Percentiles rank a stretch among this genome's conserved stretches.
Conservation (phyloP, 208 protist genomes). For the Crithidia fasciculata region DNA sequence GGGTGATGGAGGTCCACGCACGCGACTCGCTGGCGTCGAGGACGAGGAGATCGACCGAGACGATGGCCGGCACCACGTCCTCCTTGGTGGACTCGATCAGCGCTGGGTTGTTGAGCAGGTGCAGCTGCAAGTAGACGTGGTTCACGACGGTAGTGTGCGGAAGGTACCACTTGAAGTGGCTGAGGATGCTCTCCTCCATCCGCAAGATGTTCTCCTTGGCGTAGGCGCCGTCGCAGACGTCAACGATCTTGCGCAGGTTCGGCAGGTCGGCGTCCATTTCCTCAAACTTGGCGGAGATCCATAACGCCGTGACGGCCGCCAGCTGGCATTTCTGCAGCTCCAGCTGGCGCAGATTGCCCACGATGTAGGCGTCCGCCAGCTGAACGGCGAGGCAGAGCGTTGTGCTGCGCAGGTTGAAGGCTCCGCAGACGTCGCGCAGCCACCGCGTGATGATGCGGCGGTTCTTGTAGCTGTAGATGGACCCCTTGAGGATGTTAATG, state of each 20-base stretch:
- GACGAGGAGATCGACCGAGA: constrained; percentile 49
- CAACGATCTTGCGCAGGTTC: constrained; percentile 65
- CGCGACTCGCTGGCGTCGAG: constrained; percentile 38
- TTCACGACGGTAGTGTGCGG: constrained; percentile 86
- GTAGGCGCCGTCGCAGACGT: constrained; percentile 83
- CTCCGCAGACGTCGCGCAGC: constrained; percentile 81
- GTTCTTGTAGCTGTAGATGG: constrained; percentile 87
- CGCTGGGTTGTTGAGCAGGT: constrained; percentile 62
- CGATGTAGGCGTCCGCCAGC: constrained; percentile 75
- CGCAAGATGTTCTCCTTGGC: constrained; percentile 54
- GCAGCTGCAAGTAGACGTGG: constrained; percentile 81
- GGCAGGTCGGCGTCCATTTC: constrained; percentile 78
- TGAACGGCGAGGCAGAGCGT: constrained; percentile 88
- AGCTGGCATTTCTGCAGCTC: constrained; percentile 78
- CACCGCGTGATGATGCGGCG: constrained; percentile 81
- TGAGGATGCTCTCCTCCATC: constrained; percentile 82
- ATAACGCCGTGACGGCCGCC: constrained; percentile 74
- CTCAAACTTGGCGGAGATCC: constrained; percentile 89
- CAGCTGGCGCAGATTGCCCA: constrained; percentile 60
- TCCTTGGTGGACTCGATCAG: constrained; percentile 38
- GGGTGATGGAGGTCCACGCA: constrained; percentile 39
- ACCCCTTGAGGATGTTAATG: constrained; percentile 75
- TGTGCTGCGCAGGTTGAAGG: constrained; percentile 76
- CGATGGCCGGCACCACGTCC: constrained; percentile 9
- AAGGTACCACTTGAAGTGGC: constrained; percentile 81